These are phyloP conservation scores for Fusarium haematococcum DNA, from an alignment of 2,329 filamentous ascomycete species.

Conservation along the genomic window DNA sequence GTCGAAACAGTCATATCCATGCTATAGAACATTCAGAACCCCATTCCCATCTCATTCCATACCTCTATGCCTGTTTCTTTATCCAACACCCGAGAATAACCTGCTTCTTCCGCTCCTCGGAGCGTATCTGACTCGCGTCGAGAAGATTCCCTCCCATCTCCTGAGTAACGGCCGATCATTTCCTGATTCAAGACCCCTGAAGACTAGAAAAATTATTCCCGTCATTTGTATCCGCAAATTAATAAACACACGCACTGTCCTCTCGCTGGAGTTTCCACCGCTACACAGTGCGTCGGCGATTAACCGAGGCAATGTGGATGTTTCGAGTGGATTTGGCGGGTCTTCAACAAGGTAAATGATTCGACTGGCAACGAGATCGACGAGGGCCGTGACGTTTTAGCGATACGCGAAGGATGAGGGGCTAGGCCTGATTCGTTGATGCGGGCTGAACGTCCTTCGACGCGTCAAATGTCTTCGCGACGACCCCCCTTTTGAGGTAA, in stretches of 20 bases:
- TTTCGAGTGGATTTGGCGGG: not conserved
- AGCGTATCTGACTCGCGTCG: not conserved
- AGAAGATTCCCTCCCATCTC: not conserved
- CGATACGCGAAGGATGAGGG: not conserved
- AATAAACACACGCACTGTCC: not conserved
- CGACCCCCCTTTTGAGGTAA: not conserved
- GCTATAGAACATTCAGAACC: no score
- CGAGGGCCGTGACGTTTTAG: not conserved
- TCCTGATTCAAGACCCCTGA: not conserved
- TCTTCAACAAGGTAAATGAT: not conserved
- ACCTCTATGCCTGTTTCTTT: not conserved
- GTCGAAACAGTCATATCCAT: no score
- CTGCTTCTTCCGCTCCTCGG: not conserved
- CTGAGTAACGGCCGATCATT: not conserved
- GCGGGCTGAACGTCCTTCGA: not conserved
- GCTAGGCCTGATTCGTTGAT: not conserved
- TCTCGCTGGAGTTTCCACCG: not conserved
- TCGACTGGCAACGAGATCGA: not conserved
- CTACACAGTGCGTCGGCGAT: not conserved
- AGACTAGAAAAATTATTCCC: not conserved
- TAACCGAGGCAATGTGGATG: not conserved
- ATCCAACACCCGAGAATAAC: not conserved
- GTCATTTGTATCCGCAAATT: conserved; percentile 1
- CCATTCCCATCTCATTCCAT: no score
- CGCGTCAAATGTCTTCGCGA: not conserved